Evolutionary conservation across 345 rosid species (phyloP).

Genomic region (Schrenkiella parvula): DNA sequence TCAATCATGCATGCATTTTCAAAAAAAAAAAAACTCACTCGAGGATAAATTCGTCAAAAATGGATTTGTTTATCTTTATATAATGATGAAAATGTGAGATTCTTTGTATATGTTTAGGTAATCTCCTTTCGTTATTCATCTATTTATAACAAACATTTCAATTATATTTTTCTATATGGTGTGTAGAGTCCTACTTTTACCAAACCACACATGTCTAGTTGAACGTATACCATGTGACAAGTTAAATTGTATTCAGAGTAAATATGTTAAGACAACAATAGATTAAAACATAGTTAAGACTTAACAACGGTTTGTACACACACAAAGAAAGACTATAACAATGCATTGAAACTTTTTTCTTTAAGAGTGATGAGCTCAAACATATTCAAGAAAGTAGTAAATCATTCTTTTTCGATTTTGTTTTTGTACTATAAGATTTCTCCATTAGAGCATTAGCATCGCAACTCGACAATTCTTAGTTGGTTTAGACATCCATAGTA

Average conservation of each 20-base stretch:
- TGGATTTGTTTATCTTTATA: not conserved
- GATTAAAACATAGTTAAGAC: not conserved
- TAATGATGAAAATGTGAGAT: slow-evolving; percentile 14
- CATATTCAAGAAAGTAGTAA: not conserved
- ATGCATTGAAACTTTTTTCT: not conserved
- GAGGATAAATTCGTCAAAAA: slow-evolving; percentile 4
- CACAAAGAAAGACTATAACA: too few species aligned
- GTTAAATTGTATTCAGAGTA: not conserved
- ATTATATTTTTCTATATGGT: not conserved
- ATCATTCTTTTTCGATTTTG: too few species aligned
- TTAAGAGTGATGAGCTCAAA: not conserved
- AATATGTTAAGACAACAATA: not conserved
- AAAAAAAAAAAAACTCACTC: slow-evolving; percentile 1
- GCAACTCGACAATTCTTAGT: not conserved
- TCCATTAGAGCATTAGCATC: not conserved
- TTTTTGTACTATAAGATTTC: too few species aligned
- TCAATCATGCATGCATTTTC: slow-evolving; percentile 3
- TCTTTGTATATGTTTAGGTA: slow-evolving; percentile 1
- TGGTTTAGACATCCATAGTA: not conserved
- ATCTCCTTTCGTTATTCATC: not conserved
- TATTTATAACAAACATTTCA: not conserved
- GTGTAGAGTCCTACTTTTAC: slow-evolving; percentile 16
- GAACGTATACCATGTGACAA: not conserved
- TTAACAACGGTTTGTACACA: too few species aligned
- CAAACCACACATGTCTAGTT: slow-evolving; percentile 1